A percentile compares a stretch with the other conserved stretches of the same genome.
These are phyloP conservation scores for Phytophthora constricta DNA, from an alignment of 352 stramenopile species.

Conservation along the genomic window DNA sequence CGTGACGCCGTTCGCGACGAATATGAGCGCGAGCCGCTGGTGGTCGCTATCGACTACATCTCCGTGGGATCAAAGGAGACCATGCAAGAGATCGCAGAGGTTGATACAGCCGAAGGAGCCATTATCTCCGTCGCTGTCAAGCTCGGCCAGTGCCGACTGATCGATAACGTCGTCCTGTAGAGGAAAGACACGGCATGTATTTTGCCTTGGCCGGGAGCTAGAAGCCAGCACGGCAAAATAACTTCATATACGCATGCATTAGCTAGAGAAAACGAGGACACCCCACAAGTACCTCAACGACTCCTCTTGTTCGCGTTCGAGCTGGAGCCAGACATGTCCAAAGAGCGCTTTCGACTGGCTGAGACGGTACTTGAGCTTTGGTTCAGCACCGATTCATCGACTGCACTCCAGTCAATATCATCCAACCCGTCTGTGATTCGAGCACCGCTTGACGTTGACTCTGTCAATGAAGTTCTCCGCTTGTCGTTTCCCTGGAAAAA, in stretches of 20 bases:
- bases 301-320: conserved; percentile 33
- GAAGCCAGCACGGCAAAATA: conserved; percentile 26
- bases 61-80: conserved; percentile 94
- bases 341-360: conserved; percentile 31
- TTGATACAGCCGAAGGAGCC: conserved; percentile 68
- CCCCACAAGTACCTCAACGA: conserved; percentile 5
- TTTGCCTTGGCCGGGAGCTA: conserved; percentile 5
- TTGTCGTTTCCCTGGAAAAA: conserved; percentile 56
- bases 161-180: conserved; percentile 96
- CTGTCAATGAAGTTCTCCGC: conserved; percentile 14
- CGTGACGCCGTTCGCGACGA: conserved; percentile 51
- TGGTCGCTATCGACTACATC: conserved; percentile 96
- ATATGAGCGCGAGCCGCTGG: conserved; percentile 88
- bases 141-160: conserved; percentile 96
- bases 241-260: conserved; percentile 18
- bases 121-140: conserved; percentile 96
- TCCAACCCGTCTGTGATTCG: conserved; percentile 55
- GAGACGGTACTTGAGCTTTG: conserved; percentile 32
- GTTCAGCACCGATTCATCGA: conserved; percentile 57
- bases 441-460: conserved; percentile 4
- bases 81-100: conserved; percentile 92
- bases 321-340: conserved; percentile 16
- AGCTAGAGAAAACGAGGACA: neutral
- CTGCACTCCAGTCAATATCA: conserved; percentile 68
- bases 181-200: neutral